Conservation (phyloP, 306 rosid species). For the Fragaria vesca region DNA sequence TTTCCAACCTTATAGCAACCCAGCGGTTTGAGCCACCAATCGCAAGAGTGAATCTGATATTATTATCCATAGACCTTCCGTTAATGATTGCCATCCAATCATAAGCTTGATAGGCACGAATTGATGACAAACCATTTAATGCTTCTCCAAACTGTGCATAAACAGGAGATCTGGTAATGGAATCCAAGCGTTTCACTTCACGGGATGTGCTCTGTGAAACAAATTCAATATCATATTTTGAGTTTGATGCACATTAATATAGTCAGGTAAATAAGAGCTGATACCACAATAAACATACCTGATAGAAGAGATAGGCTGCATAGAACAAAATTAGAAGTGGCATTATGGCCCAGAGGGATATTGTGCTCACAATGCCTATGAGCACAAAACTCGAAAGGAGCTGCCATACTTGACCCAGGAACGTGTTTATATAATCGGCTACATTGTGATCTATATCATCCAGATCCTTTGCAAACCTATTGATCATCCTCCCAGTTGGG, state of each 20-base stretch:
- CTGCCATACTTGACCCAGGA: constrained; percentile 75
- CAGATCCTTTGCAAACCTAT: constrained; percentile 78
- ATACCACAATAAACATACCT: constrained; percentile 41
- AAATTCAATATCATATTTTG: neutral
- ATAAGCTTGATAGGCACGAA: constrained; percentile 80
- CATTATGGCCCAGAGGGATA: constrained; percentile 87
- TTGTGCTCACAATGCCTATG: constrained; percentile 78
- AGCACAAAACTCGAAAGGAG: constrained; percentile 79
- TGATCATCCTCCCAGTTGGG: constrained; percentile 84
- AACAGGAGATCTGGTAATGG: constrained; percentile 83
- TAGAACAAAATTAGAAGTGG: constrained; percentile 79
- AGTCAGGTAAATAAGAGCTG: neutral
- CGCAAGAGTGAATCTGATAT: constrained; percentile 67
- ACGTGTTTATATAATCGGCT: constrained; percentile 42
- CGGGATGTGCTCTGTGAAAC: constrained; percentile 65
- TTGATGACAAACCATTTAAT: constrained; percentile 71
- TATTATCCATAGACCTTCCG: constrained; percentile 84
- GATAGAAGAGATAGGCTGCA: constrained; percentile 74
- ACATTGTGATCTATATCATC: constrained; percentile 76
- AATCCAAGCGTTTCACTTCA: constrained; percentile 86
- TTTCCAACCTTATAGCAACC: constrained; percentile 68
- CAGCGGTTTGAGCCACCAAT: constrained; percentile 65
- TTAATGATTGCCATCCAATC: constrained; percentile 67
- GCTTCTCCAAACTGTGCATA: constrained; percentile 96
- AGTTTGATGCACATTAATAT: too few species aligned